Conservation (phyloP, 2,329 filamentous ascomycete genomes). For the Cyphellophora attinorum region DNA sequence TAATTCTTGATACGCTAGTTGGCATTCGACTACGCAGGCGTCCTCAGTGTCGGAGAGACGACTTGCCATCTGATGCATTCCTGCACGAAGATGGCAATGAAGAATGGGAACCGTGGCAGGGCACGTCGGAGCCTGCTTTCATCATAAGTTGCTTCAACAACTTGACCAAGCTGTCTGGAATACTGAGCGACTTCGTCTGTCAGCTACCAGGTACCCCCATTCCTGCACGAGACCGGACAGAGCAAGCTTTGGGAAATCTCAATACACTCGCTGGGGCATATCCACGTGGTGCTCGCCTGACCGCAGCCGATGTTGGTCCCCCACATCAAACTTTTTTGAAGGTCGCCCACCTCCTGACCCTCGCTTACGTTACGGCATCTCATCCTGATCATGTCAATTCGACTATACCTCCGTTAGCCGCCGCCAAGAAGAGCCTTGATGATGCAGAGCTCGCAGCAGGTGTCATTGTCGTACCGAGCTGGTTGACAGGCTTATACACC, state of each 20-base stretch:
- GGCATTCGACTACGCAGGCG: slow-evolving; percentile 36
- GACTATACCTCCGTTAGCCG: not conserved
- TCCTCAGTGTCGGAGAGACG: slow-evolving; percentile 32
- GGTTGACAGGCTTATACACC: too few relatives aligned
- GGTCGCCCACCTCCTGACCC: not conserved
- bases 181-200: slow-evolving; percentile 9
- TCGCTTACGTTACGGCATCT: not conserved
- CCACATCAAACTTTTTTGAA: not conserved
- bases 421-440: not conserved
- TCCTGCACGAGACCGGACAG: not conserved
- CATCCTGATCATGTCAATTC: not conserved
- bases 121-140: slow-evolving; percentile 33
- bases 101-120: slow-evolving; percentile 64
- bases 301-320: not conserved
- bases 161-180: slow-evolving; percentile 28
- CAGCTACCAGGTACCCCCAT: not conserved
- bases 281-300: not conserved
- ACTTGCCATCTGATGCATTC: slow-evolving; percentile 28
- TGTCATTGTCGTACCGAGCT: too few relatives aligned
- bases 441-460: too few relatives aligned
- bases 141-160: slow-evolving; percentile 45
- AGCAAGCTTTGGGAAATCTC: not conserved
- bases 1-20: slow-evolving; percentile 44
- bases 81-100: slow-evolving; percentile 59
- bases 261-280: not conserved